Percentiles rank a stretch among this genome's conserved stretches.
Conservation (phyloP, 164 flowering plant genomes). For the Kalanchoe fedtschenkoi region DNA sequence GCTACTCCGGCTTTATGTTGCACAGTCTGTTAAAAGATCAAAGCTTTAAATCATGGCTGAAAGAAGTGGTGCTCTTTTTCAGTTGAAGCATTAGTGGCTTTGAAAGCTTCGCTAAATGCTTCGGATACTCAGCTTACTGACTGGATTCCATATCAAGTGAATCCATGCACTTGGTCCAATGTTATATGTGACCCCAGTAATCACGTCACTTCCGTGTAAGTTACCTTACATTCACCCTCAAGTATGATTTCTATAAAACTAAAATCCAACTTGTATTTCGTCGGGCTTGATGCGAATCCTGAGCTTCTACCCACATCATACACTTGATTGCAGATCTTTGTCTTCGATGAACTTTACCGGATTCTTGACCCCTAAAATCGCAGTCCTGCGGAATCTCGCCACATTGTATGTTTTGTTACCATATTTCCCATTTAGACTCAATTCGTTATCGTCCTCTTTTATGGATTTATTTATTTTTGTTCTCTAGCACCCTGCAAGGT, state of each 20-base stretch:
- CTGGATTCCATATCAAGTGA: slow-evolving; percentile 6
- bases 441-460: too few relatives aligned
- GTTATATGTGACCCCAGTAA: slow-evolving; percentile 39
- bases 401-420: slow-evolving; percentile 44
- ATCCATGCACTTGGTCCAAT: slow-evolving; percentile 8
- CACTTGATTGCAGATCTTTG: slow-evolving; percentile 46
- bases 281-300: background rate
- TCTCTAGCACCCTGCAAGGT: slow-evolving; percentile 32
- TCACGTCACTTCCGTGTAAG: slow-evolving; percentile 56
- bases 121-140: slow-evolving; percentile 1
- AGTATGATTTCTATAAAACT: background rate
- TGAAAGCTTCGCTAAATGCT: slow-evolving; percentile 2
- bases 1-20: background rate
- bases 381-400: slow-evolving; percentile 39
- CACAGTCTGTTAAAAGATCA: background rate
- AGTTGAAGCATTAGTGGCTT: slow-evolving; percentile 2
- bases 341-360: slow-evolving; percentile 66
- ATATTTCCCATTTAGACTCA: background rate
- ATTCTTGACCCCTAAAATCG: slow-evolving; percentile 51
- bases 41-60: too few relatives aligned
- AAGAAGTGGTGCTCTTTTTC: too few relatives aligned
- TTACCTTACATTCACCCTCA: background rate
- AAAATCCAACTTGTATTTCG: background rate
- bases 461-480: too few relatives aligned
- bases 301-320: background rate